Conservation (phyloP, 495 filamentous ascomycete species). For the Collariella sp. region DNA sequence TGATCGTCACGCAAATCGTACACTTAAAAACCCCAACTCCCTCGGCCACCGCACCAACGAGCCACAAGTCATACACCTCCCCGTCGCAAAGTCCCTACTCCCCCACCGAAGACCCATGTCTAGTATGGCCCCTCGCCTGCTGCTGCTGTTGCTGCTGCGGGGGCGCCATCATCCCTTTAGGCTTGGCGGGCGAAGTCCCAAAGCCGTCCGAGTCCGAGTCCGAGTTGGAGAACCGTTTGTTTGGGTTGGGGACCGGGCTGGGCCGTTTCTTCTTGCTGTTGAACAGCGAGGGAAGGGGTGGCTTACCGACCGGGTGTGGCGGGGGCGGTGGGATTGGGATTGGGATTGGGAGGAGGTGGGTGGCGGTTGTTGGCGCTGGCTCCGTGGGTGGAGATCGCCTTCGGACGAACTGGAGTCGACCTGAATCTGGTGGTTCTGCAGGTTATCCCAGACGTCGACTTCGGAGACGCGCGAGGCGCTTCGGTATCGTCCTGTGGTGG, state of each 20-base stretch:
- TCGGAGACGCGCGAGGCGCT: slow-evolving; percentile 14
- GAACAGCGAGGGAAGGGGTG: slow-evolving; percentile 65
- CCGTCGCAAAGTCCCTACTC: slow-evolving; percentile 48
- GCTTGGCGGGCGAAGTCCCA: slow-evolving; percentile 17
- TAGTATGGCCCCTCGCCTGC: no score
- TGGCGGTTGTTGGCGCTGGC: slow-evolving; percentile 14
- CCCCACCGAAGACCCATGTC: slow-evolving; percentile 22
- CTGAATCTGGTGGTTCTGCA: slow-evolving; percentile 16
- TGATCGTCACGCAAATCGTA: slow-evolving; percentile 77
- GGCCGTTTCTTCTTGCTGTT: slow-evolving; percentile 47
- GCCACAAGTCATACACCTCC: slow-evolving; percentile 76
- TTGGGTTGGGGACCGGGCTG: slow-evolving; percentile 8
- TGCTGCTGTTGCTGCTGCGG: slow-evolving; percentile 13
- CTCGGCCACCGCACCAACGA: slow-evolving; percentile 78
- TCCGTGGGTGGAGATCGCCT: slow-evolving; percentile 28
- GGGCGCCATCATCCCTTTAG: slow-evolving; percentile 5
- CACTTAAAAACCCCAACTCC: slow-evolving; percentile 69
- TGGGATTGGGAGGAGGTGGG: no score
- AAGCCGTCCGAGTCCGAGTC: slow-evolving; percentile 23
- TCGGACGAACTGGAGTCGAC: slow-evolving; percentile 39
- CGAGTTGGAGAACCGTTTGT: slow-evolving; percentile 23
- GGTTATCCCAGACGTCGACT: slow-evolving; percentile 17
- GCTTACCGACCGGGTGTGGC: slow-evolving; percentile 64
- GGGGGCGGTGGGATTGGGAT: no score
- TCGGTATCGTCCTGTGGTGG: slow-evolving; percentile 17